Conservation (phyloP, 2,329 filamentous ascomycete species). For the Setomelanomma holmii region DNA sequence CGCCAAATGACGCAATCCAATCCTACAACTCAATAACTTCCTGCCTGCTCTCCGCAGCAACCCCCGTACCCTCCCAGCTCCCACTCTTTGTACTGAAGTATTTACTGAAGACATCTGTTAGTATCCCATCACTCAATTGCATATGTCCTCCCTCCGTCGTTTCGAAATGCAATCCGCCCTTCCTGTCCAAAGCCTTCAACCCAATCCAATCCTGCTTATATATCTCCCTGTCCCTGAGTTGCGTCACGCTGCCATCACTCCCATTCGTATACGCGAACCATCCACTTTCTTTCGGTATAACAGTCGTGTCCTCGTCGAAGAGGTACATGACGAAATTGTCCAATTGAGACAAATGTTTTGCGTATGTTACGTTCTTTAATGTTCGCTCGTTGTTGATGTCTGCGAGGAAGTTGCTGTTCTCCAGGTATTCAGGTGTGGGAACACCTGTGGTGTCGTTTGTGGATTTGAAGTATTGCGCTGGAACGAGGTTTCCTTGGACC, state of each 20-base stretch:
- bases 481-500: conserved; percentile 82
- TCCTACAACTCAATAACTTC: conserved; percentile 38
- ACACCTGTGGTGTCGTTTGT: conserved; percentile 63
- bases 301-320: conserved; percentile 85
- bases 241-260: conserved; percentile 67
- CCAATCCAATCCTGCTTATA: conserved; percentile 96
- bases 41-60: conserved; percentile 14
- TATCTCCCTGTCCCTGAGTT: conserved; percentile 71
- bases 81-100: conserved; percentile 64
- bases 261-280: conserved; percentile 85
- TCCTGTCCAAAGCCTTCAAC: conserved; percentile 77
- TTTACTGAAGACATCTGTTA: conserved; percentile 70
- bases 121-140: conserved; percentile 70
- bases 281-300: conserved; percentile 86
- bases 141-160: conserved; percentile 82
- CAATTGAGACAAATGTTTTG: conserved; percentile 70
- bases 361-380: conserved; percentile 77
- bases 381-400: conserved; percentile 94
- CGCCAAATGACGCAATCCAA: not conserved
- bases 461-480: conserved; percentile 93
- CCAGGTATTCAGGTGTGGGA: conserved; percentile 70
- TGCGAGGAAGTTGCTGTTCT: conserved; percentile 84
- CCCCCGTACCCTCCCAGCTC: conserved; percentile 12
- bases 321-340: conserved; percentile 87
- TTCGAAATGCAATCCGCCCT: conserved; percentile 79